A percentile compares a stretch with the other conserved stretches of the same genome.
Conservation (phyloP, 2,329 filamentous ascomycete species). For the Paraphoma sp. region DNA sequence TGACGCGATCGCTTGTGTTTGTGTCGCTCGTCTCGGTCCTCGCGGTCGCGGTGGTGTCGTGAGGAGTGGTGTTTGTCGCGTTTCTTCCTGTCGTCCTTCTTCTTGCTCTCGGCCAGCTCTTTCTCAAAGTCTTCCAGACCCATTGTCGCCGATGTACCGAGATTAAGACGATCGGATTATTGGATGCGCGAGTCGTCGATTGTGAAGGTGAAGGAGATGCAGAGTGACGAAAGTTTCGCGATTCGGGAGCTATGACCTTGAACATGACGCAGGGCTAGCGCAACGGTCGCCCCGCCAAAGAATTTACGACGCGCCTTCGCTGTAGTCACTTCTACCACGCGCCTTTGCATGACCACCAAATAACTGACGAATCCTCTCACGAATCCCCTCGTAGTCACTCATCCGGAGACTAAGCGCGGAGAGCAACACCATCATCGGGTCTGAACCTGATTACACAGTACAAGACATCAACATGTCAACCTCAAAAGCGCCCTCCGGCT, state of each 20-base stretch:
- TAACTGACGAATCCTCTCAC: background rate
- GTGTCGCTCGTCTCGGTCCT: slow-evolving; percentile 57
- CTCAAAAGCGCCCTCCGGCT: slow-evolving; percentile 23
- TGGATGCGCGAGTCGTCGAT: background rate
- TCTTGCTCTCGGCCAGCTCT: slow-evolving; percentile 71
- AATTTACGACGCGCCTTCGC: slow-evolving; percentile 32
- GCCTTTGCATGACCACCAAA: background rate
- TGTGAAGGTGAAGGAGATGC: slow-evolving; percentile 8
- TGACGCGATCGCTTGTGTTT: slow-evolving; percentile 70
- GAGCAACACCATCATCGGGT: no score
- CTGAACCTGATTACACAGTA: background rate
- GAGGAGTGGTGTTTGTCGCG: slow-evolving; percentile 52
- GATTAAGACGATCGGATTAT: slow-evolving; percentile 58
- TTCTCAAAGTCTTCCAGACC: slow-evolving; percentile 79
- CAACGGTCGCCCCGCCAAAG: slow-evolving; percentile 37
- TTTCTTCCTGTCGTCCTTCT: slow-evolving; percentile 58
- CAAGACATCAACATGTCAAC: slow-evolving; percentile 50
- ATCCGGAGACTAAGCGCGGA: no score
- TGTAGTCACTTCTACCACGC: background rate
- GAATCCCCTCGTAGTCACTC: no score
- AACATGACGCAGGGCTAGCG: slow-evolving; percentile 35
- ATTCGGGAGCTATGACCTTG: slow-evolving; percentile 26
- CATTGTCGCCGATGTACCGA: slow-evolving; percentile 55
- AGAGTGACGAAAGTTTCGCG: slow-evolving; percentile 15
- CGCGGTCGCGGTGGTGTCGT: slow-evolving; percentile 54